Evolutionary conservation across 2,329 filamentous ascomycete species (phyloP).

Genomic region (Aspergillus sp.): DNA sequence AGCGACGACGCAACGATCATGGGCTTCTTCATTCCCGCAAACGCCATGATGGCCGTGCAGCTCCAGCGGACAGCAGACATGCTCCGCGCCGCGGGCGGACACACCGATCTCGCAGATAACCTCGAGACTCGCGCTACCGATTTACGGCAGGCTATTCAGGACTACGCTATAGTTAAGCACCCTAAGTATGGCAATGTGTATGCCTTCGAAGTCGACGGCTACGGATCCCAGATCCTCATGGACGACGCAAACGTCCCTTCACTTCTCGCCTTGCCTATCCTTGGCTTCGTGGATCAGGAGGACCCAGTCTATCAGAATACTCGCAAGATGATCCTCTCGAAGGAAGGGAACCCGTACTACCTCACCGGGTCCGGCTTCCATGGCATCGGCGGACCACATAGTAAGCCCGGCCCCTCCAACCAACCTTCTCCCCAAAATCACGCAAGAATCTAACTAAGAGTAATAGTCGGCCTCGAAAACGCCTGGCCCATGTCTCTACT

Average conservation of each 20-base stretch:
- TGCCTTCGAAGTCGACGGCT: conserved; percentile 69
- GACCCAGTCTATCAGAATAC: conserved; percentile 86
- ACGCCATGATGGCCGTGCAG: conserved; percentile 95
- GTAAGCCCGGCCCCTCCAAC: conserved; percentile 41
- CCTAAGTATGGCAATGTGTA: conserved; percentile 62
- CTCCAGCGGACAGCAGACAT: conserved; percentile 74
- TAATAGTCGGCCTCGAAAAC: conserved; percentile 78
- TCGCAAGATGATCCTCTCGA: conserved; percentile 76
- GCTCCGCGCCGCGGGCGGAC: conserved; percentile 62
- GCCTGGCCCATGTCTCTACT: conserved; percentile 98
- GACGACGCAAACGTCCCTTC: conserved; percentile 70
- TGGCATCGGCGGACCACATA: conserved; percentile 82
- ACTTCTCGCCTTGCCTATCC: conserved; percentile 62
- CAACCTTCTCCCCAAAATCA: conserved; percentile 1
- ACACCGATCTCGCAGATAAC: conserved; percentile 54
- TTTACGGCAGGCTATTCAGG: conserved; percentile 78
- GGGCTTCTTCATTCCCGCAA: conserved; percentile 92
- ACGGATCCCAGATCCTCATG: conserved; percentile 65
- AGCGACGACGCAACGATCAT: conserved; percentile 95
- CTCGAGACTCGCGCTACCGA: conserved; percentile 62
- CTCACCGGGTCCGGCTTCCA: conserved; percentile 75
- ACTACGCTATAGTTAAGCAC: conserved; percentile 71
- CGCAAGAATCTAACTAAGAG: conserved; percentile 41
- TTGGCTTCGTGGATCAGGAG: conserved; percentile 61
- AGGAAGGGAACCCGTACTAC: conserved; percentile 84